Evolutionary conservation across 1,284 basidiomycete species (phyloP).

Genomic region (Apiotrichum siamense): DNA sequence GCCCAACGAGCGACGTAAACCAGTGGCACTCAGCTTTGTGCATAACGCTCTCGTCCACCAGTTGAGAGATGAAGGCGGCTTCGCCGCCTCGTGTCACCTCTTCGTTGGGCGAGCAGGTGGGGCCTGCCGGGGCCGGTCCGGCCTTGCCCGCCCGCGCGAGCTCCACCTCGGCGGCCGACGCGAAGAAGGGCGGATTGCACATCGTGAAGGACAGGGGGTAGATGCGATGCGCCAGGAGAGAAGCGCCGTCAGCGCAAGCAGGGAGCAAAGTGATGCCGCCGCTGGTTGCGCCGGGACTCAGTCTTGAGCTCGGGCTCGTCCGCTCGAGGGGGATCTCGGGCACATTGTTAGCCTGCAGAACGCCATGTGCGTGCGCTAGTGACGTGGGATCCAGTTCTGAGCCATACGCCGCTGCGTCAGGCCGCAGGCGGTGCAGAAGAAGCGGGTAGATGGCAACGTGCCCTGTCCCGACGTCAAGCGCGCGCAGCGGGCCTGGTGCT

Average conservation of each 20-base stretch:
- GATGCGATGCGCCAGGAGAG: background rate
- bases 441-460: slow-evolving; percentile 85
- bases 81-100: slow-evolving; percentile 87
- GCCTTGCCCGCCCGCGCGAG: slow-evolving; percentile 60
- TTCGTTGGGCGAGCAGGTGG: slow-evolving; percentile 74
- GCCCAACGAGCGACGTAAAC: slow-evolving; percentile 90
- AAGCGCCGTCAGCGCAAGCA: background rate
- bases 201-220: slow-evolving; percentile 57
- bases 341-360: slow-evolving; percentile 57
- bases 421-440: slow-evolving; percentile 58
- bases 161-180: slow-evolving; percentile 61
- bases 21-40: slow-evolving; percentile 50
- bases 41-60: slow-evolving; percentile 66
- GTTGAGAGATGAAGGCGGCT: slow-evolving; percentile 63
- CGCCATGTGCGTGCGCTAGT: slow-evolving; percentile 52
- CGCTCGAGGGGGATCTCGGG: background rate
- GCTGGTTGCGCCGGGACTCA: background rate
- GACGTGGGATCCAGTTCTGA: slow-evolving; percentile 66
- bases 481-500: slow-evolving; percentile 22
- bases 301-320: background rate
- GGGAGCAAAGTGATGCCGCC: background rate
- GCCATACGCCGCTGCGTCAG: slow-evolving; percentile 58
- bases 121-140: slow-evolving; percentile 61
- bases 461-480: slow-evolving; percentile 69
- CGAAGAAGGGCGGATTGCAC: slow-evolving; percentile 95